A percentile compares a stretch with the other conserved stretches of the same genome.
These are phyloP conservation scores for Plantago coronopus DNA, from an alignment of 305 asterid genomes.

Conservation along the genomic window DNA sequence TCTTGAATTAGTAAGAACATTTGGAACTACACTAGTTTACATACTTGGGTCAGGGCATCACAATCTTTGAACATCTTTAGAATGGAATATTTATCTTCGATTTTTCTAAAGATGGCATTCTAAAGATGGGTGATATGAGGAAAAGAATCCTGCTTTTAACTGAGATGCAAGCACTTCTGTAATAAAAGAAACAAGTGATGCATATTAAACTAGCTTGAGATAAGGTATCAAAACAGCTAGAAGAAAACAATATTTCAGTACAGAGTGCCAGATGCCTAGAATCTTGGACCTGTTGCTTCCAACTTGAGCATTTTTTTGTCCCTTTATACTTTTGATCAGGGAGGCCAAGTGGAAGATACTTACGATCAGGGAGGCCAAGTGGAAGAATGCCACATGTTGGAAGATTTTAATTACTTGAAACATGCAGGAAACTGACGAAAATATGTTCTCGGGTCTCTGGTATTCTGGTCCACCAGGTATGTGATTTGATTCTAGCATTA, in stretches of 20 bases:
- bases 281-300: neutral
- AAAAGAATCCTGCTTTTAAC: conserved; percentile 4
- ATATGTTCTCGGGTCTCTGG: too few species aligned
- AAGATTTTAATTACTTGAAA: too few species aligned
- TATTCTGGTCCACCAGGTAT: too few species aligned
- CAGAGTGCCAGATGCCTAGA: conserved; percentile 8
- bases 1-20: neutral
- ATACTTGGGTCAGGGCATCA: conserved; percentile 10
- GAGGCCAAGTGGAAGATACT: too few species aligned
- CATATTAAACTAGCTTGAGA: conserved; percentile 3
- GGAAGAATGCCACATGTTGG: too few species aligned
- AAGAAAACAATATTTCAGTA: neutral
- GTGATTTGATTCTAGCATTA: too few species aligned
- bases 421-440: too few species aligned
- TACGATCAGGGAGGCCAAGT: too few species aligned
- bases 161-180: neutral
- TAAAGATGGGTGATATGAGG: too few species aligned
- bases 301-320: neutral
- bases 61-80: conserved; percentile 10
- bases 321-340: too few species aligned
- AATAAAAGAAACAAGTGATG: neutral
- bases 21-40: neutral
- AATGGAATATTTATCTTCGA: neutral
- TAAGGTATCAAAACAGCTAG: conserved; percentile 1
- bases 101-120: neutral